Base-by-base conservation (phyloP, 208 protist species). In the Leishmania guyanensis region DNA sequence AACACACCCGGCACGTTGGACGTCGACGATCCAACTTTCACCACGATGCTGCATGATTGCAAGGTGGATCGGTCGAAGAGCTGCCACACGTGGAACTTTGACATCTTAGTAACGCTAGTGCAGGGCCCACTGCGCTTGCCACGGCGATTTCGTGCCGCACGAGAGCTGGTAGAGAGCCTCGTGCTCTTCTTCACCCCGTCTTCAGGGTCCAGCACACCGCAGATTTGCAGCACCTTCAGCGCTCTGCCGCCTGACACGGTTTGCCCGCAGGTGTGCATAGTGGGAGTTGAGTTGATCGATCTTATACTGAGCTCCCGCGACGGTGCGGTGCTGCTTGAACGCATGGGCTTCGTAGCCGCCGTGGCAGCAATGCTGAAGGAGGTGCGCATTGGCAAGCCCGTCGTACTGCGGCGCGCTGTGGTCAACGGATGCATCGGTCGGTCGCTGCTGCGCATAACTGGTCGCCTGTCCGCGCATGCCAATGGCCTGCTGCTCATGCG, bases 401-500 rank as follows among this genome's bases (percentile, higher is more conserved):
- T 69, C 9, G 84, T 95, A 20, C 85, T 96, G 46, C 89, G 78
- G 65, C 84, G 83, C 53, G 83, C 90, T 43, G 85, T 87, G 64
- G 85, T 94, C 53, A 90, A 86, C 78, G 86, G 87, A 10, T 86
- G 79, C 79, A 86, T 95, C 14, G 95, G 91, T 29, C 86, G 91
- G 79, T 89, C 91, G n/a, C 66, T 98, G 51, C 81, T 98, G 33
- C 89, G 89, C 70, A 96, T 95, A 89, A 79, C 91, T n/a, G 92
- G 93, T 51, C 85, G 91, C 39, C 85, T 96, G 72, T 92, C 93
- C 26, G 78, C 88, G 48, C 91, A 90, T 69, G 95, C 93, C 2
- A 98, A 95, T 66, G 95, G 95, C 0, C 89, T 98, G 54, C 85
- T 95, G 76, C 86, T 95, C 26, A 92, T 98, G 91, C 88, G 88